A percentile compares a stretch with the other conserved stretches of the same genome.
These are phyloP conservation scores for Pyrenula aspistea DNA, from an alignment of 495 filamentous ascomycete genomes.

Conservation along the genomic window DNA sequence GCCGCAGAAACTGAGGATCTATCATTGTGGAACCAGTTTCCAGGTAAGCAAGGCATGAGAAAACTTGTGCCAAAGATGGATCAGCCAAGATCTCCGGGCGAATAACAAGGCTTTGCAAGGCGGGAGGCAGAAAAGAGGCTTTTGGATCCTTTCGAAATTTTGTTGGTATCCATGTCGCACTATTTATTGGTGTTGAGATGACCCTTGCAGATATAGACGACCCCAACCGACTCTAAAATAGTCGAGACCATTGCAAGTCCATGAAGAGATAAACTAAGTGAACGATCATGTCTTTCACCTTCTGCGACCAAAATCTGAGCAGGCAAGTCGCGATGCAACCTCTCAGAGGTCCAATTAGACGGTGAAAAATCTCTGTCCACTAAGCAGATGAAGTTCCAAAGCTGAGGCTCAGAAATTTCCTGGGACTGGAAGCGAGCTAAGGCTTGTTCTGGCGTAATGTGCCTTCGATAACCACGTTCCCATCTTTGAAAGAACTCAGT, in stretches of 20 bases:
- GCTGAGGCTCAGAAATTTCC: neutral
- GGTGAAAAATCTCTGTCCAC: neutral
- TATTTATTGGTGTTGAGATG: neutral
- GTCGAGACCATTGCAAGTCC: neutral
- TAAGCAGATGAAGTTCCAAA: neutral
- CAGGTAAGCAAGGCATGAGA: conserved; percentile 7
- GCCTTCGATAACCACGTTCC: neutral
- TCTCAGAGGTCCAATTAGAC: neutral
- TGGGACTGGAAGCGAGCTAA: neutral
- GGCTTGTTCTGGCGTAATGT: neutral
- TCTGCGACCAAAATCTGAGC: neutral
- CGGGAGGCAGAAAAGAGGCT: neutral
- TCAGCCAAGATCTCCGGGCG: conserved; percentile 4
- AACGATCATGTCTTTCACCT: neutral
- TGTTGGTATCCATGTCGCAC: neutral
- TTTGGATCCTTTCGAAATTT: neutral
- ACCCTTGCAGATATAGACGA: neutral
- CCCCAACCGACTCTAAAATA: neutral
- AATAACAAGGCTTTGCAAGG: neutral
- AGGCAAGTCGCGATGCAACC: neutral
- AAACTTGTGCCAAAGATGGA: conserved; percentile 9
- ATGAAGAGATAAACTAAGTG: neutral
- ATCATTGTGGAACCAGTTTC: conserved; percentile 14
- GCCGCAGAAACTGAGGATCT: conserved; percentile 6
- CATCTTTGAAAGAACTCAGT: neutral